phyloP scores from a whole-genome alignment of 441 rosid species.

The Arabidopsis hybrid region DNA sequence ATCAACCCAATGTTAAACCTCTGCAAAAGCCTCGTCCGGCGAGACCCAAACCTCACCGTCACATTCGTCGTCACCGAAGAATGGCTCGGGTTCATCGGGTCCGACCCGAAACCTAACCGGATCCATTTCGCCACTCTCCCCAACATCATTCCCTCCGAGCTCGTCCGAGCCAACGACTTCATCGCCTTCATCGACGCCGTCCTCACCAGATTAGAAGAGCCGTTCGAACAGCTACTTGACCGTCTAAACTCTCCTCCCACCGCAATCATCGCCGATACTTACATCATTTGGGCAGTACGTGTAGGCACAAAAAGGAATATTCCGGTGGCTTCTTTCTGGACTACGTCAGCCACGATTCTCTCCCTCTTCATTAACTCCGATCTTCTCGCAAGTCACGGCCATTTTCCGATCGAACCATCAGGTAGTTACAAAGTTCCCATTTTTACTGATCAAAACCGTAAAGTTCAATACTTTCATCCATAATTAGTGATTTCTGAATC shows the following conservation, averaged over 20 bases:
- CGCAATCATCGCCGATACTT: conserved; percentile 50
- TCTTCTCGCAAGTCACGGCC: conserved; percentile 51
- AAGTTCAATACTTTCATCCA: conserved; percentile 6
- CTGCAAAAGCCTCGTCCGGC: conserved; percentile 52
- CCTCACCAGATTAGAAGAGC: conserved; percentile 53
- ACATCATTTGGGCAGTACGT: conserved; percentile 48
- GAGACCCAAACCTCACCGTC: conserved; percentile 44
- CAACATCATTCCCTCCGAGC: conserved; percentile 68
- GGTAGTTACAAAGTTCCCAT: conserved; percentile 41
- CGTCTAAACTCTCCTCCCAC: conserved; percentile 35
- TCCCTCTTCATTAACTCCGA: conserved; percentile 51
- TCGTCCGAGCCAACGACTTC: conserved; percentile 51
- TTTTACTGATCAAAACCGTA: not conserved
- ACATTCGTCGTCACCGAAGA: conserved; percentile 73
- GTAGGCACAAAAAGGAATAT: conserved; percentile 52
- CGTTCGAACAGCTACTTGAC: conserved; percentile 59
- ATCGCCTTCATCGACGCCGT: conserved; percentile 56
- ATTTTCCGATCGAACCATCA: conserved; percentile 48
- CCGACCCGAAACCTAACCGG: conserved; percentile 44
- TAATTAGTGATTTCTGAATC: not conserved
- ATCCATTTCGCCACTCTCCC: conserved; percentile 53
- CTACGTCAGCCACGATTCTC: conserved; percentile 47
- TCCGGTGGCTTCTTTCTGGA: conserved; percentile 54
- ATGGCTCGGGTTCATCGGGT: conserved; percentile 58
- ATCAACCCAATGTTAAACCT: conserved; percentile 70